A percentile compares a stretch with the other conserved stretches of the same genome.
phyloP scores from a whole-genome alignment of 139 green algal genomes.

The Desmodesmus armatus region DNA sequence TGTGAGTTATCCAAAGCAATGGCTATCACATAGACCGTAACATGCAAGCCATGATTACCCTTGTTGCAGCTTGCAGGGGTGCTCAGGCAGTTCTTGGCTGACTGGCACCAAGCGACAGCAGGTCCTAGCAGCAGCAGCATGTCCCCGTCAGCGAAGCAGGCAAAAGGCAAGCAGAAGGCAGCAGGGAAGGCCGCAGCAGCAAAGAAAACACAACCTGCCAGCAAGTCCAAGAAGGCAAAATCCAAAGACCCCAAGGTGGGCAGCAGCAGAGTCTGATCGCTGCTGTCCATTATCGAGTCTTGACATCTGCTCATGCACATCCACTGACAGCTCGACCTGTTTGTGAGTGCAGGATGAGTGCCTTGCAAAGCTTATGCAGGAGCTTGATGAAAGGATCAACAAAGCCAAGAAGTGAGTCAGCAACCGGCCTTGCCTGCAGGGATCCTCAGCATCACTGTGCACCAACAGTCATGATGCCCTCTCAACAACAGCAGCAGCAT shows the following conservation, averaged over 20 bases:
- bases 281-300: background rate
- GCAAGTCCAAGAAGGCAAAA: background rate
- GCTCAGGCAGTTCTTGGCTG: background rate
- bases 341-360: background rate
- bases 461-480: background rate
- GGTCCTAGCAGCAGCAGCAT: no score
- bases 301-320: background rate
- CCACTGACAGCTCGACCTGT: background rate
- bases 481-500: background rate
- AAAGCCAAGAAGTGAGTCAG: constrained; percentile 33
- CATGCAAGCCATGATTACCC: no score
- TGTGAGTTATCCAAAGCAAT: no score
- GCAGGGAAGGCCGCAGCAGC: background rate
- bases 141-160: no score
- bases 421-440: no score
- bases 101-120: background rate
- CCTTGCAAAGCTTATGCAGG: background rate
- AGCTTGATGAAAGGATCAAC: constrained; percentile 37
- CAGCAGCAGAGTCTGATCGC: background rate
- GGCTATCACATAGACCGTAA: no score
- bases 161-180: background rate
- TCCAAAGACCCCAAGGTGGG: constrained; percentile 8
- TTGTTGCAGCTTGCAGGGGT: constrained; percentile 22
- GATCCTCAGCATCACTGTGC: background rate
- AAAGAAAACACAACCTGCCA: background rate